Evolutionary conservation across 495 filamentous ascomycete genomes (phyloP), one percentile per base, ranked within the genome.

Genomic region (Penicillium coffeae): DNA sequence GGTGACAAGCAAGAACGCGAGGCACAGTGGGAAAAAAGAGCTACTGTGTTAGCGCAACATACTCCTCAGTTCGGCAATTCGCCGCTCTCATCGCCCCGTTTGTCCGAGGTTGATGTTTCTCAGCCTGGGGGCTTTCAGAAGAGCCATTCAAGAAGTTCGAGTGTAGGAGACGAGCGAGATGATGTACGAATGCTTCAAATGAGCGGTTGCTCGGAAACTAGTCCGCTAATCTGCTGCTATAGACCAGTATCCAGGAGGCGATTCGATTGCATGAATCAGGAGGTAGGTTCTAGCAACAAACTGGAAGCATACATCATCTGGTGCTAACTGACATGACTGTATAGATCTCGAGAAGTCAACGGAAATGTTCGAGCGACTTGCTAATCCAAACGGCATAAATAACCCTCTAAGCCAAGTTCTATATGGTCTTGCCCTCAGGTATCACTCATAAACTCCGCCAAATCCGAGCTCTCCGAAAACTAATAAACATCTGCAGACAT

Each of bases 321-420:
- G n/a, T n/a, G n/a, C n/a, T n/a, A n/a, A n/a, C n/a, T n/a, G n/a
- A n/a, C n/a, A n/a, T n/a, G n/a, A n/a, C n/a, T n/a, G n/a, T n/a
- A 40, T 46, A 75, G 72, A 75, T 45, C 73, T 92, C 34, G 82
- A 86, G 57, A 69, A 69, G 56, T 90, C 90, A 41, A 98, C 94
- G 36, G 70, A 71, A 15, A 81, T 97, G 78, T 97, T 99, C 69
- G 89, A 84, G 14, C 78, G 80, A 36, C 78, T 99, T 44, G 94
- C 93, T 25, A 86, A 95, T 63, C 88, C 86, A 15, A 80, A 85
- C 48, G 90, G 88, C 18, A 77, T 81, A 45, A 94, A 95, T 68
- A 96, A 96, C 66, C 88, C 91, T 14, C 76, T 99, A 56, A 91
- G 89, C 59, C 92, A 99, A 68, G 93, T 99, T 39, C 78, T 99